These are phyloP conservation scores for Coemansia sp. DNA, from an alignment of 192 early-diverging fungal species.

Conservation along the genomic window DNA sequence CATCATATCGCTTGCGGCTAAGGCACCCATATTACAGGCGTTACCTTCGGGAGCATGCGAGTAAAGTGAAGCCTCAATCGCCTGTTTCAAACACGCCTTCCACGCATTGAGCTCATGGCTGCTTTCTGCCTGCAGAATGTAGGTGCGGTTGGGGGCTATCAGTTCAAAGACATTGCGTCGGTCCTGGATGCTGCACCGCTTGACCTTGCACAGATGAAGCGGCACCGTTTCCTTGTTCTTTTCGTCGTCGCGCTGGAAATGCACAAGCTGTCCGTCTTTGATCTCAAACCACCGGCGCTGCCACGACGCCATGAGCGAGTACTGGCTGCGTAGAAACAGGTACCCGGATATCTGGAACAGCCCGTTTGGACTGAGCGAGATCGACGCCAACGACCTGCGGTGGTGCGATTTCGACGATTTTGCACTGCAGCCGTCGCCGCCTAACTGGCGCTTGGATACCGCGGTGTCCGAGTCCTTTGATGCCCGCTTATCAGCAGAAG, in stretches of 20 bases:
- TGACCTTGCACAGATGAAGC: slow-evolving; percentile 75
- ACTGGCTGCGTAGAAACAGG: slow-evolving; percentile 73
- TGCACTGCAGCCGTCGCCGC: background rate
- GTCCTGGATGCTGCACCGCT: slow-evolving; percentile 61
- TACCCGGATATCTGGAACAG: slow-evolving; percentile 70
- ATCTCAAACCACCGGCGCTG: slow-evolving; percentile 77
- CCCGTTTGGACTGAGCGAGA: slow-evolving; percentile 43
- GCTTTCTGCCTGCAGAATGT: slow-evolving; percentile 75
- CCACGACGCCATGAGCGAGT: slow-evolving; percentile 77
- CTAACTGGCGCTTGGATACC: background rate
- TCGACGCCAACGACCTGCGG: slow-evolving; percentile 38
- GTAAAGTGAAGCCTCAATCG: slow-evolving; percentile 49
- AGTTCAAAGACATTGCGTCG: slow-evolving; percentile 79
- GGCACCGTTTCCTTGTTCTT: slow-evolving; percentile 62
- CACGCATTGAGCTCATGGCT: slow-evolving; percentile 70
- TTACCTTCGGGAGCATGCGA: slow-evolving; percentile 16
- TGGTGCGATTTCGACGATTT: slow-evolving; percentile 17
- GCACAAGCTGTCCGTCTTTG: slow-evolving; percentile 60
- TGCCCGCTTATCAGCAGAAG: background rate
- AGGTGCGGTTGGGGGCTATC: slow-evolving; percentile 75
- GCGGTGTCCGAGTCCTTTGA: background rate
- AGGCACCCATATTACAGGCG: background rate
- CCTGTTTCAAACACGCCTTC: slow-evolving; percentile 61
- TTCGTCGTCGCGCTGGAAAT: slow-evolving; percentile 59
- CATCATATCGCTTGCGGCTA: too few species aligned